Evolutionary conservation across 768 basidiomycete genomes (phyloP).

Genomic region (Pisolithus microcarpus): DNA sequence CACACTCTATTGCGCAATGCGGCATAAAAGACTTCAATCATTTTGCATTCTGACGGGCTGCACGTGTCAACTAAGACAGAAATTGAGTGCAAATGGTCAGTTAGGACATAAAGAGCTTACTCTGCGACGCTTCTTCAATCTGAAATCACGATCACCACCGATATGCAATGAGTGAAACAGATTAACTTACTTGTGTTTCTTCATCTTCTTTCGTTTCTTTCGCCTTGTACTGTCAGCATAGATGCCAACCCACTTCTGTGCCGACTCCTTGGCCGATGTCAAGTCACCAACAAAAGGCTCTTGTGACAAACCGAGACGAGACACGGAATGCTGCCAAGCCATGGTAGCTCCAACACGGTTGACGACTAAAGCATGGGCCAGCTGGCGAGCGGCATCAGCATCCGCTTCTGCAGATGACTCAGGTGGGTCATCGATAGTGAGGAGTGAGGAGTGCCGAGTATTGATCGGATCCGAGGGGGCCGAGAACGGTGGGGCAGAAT

Average conservation of each 20-base stretch:
- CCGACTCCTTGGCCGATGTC: slow-evolving; percentile 44
- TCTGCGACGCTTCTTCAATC: slow-evolving; percentile 86
- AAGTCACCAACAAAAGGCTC: slow-evolving; percentile 44
- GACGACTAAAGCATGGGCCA: slow-evolving; percentile 69
- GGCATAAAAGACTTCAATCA: slow-evolving; percentile 9
- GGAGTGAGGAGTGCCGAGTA: slow-evolving; percentile 19
- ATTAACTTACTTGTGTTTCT: slow-evolving; percentile 82
- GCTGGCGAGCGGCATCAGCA: slow-evolving; percentile 70
- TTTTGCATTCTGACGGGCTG: slow-evolving; percentile 24
- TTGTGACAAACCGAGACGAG: slow-evolving; percentile 54
- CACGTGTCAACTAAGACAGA: slow-evolving; percentile 38
- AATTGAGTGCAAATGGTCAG: slow-evolving; percentile 11
- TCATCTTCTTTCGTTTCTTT: slow-evolving; percentile 91
- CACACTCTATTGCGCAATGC: slow-evolving; percentile 7
- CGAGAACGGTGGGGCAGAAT: slow-evolving; percentile 13
- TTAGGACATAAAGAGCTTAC: slow-evolving; percentile 35
- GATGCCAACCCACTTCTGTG: slow-evolving; percentile 57
- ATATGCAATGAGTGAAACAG: slow-evolving; percentile 2
- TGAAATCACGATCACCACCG: slow-evolving; percentile 23
- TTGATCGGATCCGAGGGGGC: slow-evolving; percentile 18
- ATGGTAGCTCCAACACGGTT: slow-evolving; percentile 53
- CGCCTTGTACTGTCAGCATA: slow-evolving; percentile 76
- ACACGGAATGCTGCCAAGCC: slow-evolving; percentile 64
- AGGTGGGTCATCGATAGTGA: slow-evolving; percentile 35
- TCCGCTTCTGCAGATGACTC: slow-evolving; percentile 62